phyloP scores from a whole-genome alignment of 208 protist genomes.

The Acanthamoeba royreba region DNA sequence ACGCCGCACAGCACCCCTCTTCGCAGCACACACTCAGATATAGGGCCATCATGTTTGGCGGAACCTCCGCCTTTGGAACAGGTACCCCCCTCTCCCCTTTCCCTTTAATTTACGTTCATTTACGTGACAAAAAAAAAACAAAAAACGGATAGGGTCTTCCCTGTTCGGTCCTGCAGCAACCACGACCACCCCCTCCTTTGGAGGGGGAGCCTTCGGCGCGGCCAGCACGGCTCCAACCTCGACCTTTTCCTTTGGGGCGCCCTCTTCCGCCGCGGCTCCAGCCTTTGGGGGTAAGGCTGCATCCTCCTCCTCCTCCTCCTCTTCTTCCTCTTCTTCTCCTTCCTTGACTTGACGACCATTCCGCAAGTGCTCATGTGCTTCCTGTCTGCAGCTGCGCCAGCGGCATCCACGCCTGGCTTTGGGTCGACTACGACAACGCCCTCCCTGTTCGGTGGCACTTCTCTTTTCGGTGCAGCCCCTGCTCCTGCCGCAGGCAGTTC shows the following conservation, averaged over 20 bases:
- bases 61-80: background rate
- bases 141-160: background rate
- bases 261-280: background rate
- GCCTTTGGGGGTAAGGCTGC: background rate
- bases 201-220: background rate
- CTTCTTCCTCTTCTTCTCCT: background rate
- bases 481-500: background rate
- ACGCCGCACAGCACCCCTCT: too few species aligned
- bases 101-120: background rate
- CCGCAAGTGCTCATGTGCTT: too few species aligned
- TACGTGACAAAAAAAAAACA: background rate
- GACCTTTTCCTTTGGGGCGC: background rate
- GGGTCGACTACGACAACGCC: background rate
- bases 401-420: background rate
- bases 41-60: too few species aligned
- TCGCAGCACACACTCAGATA: too few species aligned
- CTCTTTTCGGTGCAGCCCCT: background rate
- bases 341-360: background rate
- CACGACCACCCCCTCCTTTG: background rate
- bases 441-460: background rate
- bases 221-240: background rate
- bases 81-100: too few species aligned
- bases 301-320: background rate
- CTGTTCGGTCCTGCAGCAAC: background rate
- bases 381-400: background rate